Evolutionary conservation across 306 rosid species (phyloP).

Genomic region (Trifolium dubium): DNA sequence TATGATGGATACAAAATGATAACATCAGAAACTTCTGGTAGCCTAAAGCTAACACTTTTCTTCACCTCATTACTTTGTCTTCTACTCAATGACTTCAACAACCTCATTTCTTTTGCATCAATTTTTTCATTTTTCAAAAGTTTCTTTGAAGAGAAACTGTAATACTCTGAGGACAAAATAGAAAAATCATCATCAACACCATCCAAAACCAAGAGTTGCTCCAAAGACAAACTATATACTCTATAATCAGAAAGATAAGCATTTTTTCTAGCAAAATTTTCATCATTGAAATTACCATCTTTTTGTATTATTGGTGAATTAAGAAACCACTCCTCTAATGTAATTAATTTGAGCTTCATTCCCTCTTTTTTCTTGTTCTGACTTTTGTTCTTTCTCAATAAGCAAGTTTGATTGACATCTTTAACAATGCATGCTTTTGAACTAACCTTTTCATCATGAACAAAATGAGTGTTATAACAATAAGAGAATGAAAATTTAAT

Average conservation of each 20-base stretch:
- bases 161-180: conserved; percentile 1
- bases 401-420: neutral
- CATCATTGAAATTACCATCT: conserved; percentile 11
- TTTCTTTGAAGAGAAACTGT: conserved; percentile 25
- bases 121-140: conserved; percentile 42
- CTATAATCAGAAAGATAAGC: conserved; percentile 6
- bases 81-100: conserved; percentile 35
- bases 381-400: neutral
- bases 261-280: conserved; percentile 10
- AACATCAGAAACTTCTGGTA: conserved; percentile 58
- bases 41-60: conserved; percentile 57
- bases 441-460: neutral
- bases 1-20: conserved; percentile 48
- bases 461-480: neutral
- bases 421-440: conserved; percentile 7
- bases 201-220: conserved; percentile 29
- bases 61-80: conserved; percentile 42
- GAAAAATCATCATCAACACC: conserved; percentile 8
- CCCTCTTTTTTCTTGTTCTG: conserved; percentile 24
- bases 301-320: conserved; percentile 36
- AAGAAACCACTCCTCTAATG: conserved; percentile 50
- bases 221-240: conserved; percentile 37
- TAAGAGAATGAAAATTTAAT: neutral
- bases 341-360: neutral
- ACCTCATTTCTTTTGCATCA: conserved; percentile 41